Conservation (phyloP, 768 basidiomycete genomes). For the Amanita polypyramis region DNA sequence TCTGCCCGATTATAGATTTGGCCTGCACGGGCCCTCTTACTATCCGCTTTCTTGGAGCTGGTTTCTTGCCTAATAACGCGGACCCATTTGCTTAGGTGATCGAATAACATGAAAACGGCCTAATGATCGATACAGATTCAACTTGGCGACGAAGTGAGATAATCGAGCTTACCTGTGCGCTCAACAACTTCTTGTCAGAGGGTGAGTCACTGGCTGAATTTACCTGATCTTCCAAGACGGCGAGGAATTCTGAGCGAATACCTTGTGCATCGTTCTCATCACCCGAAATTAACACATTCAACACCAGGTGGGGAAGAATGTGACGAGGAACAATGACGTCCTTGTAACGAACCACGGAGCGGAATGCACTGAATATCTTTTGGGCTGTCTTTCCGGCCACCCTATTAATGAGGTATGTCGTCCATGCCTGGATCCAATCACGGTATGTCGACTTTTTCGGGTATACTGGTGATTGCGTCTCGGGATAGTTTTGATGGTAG, state of each 20-base stretch:
- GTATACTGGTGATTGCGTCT: slow-evolving; percentile 68
- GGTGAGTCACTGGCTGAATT: slow-evolving; percentile 43
- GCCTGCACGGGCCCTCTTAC: slow-evolving; percentile 35
- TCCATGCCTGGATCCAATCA: slow-evolving; percentile 94
- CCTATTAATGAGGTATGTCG: slow-evolving; percentile 64
- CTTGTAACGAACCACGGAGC: slow-evolving; percentile 68
- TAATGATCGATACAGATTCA: slow-evolving; percentile 19
- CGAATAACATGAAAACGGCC: slow-evolving; percentile 91
- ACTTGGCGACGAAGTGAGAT: not conserved
- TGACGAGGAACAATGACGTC: slow-evolving; percentile 94
- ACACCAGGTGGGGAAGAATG: slow-evolving; percentile 83
- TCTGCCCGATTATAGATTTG: slow-evolving; percentile 29
- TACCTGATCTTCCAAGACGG: slow-evolving; percentile 84
- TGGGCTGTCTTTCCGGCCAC: slow-evolving; percentile 48
- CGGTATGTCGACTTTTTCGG: slow-evolving; percentile 69
- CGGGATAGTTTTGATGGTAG: slow-evolving; percentile 27
- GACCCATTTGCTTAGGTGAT: slow-evolving; percentile 89
- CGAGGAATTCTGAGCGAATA: slow-evolving; percentile 67
- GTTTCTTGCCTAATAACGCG: slow-evolving; percentile 63
- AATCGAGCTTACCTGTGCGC: slow-evolving; percentile 68
- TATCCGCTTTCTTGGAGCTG: slow-evolving; percentile 35
- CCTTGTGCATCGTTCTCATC: slow-evolving; percentile 45
- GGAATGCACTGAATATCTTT: slow-evolving; percentile 69
- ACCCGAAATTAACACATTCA: slow-evolving; percentile 77
- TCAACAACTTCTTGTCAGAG: slow-evolving; percentile 75